Conservation (phyloP, 2,329 filamentous ascomycete genomes). For the Alternaria triticimaculans region DNA sequence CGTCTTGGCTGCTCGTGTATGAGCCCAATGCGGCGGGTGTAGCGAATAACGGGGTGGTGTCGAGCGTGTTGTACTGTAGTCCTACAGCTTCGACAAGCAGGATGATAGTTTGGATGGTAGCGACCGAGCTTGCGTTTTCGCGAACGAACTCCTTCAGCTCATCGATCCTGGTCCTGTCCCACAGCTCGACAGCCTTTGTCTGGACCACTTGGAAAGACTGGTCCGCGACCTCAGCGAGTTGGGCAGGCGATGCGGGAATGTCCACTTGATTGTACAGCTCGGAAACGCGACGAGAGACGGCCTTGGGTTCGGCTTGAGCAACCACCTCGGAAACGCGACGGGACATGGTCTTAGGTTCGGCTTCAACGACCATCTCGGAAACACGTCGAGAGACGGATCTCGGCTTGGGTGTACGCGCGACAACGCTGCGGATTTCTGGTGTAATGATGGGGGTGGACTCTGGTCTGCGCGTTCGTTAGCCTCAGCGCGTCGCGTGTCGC, state of each 20-base stretch:
- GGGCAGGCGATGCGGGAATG: conserved; percentile 78
- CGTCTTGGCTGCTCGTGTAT: conserved; percentile 63
- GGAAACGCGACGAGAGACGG: conserved; percentile 62
- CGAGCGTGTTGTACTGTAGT: conserved; percentile 73
- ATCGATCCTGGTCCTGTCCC: conserved; percentile 70
- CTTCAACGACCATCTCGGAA: background rate
- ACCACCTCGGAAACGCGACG: conserved; percentile 44
- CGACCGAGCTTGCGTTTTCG: conserved; percentile 73
- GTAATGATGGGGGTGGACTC: conserved; percentile 47
- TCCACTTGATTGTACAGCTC: conserved; percentile 56
- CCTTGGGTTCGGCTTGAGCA: conserved; percentile 37
- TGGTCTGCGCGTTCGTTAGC: conserved; percentile 43
- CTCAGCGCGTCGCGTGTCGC: conserved; percentile 36
- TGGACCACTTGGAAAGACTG: conserved; percentile 73
- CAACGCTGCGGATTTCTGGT: conserved; percentile 47
- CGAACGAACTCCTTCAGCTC: conserved; percentile 71
- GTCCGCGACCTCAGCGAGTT: conserved; percentile 64
- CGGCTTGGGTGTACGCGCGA: conserved; percentile 47
- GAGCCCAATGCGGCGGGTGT: conserved; percentile 68
- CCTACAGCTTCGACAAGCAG: conserved; percentile 70
- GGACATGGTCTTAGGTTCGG: conserved; percentile 42
- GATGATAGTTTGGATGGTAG: conserved; percentile 47
- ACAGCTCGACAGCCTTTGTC: conserved; percentile 68
- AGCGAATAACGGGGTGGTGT: conserved; percentile 74
- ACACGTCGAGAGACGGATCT: conserved; percentile 50